Evolutionary conservation across 805 yeast species (phyloP).

Genomic region (Cephaloascus fragrans): DNA sequence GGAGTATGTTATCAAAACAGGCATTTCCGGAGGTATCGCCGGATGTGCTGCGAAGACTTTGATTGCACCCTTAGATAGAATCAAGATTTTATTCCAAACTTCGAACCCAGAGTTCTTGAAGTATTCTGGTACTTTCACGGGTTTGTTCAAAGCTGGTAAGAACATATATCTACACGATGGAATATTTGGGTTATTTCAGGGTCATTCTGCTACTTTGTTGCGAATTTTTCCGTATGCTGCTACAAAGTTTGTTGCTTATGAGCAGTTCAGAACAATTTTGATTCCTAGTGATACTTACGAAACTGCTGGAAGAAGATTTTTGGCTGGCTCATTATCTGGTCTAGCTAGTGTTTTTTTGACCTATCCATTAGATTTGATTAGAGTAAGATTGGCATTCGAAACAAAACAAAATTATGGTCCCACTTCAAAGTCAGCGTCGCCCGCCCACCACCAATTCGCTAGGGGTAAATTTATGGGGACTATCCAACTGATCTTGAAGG

Average conservation of each 20-base stretch:
- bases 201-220: conserved; percentile 87
- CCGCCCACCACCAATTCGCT: conserved; percentile 17
- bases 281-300: conserved; percentile 72
- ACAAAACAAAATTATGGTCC: conserved; percentile 32
- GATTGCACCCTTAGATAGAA: conserved; percentile 92
- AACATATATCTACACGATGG: conserved; percentile 68
- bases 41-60: conserved; percentile 95
- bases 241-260: conserved; percentile 92
- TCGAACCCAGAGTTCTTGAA: conserved; percentile 80
- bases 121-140: conserved; percentile 71
- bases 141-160: conserved; percentile 63
- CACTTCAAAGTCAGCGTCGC: conserved; percentile 11
- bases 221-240: conserved; percentile 97
- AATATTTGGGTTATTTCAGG: conserved; percentile 74
- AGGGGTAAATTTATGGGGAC: conserved; percentile 17
- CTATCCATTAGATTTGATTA: conserved; percentile 82
- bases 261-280: conserved; percentile 71
- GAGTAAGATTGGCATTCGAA: conserved; percentile 89
- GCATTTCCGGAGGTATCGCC: conserved; percentile 90
- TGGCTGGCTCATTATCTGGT: conserved; percentile 90
- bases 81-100: conserved; percentile 91
- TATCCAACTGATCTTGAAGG: conserved; percentile 12
- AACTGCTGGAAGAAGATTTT: conserved; percentile 67
- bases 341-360: conserved; percentile 79
- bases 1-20: conserved; percentile 76